Percentiles rank a stretch among this genome's conserved stretches.
Conservation (phyloP, 2,329 filamentous ascomycete species). For the Aphanoascus verrucosus region DNA sequence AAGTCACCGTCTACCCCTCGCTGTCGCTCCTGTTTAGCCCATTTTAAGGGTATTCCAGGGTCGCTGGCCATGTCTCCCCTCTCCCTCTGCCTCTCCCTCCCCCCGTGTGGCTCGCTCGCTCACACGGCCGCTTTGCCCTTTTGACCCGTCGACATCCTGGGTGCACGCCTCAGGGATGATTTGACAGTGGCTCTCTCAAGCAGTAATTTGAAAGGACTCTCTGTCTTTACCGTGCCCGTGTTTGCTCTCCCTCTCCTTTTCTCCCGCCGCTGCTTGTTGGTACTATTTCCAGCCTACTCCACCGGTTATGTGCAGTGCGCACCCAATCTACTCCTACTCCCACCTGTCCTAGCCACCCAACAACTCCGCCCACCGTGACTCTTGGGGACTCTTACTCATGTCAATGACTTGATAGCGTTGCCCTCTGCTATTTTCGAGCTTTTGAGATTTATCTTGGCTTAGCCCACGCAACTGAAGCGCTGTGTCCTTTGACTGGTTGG, state of each 20-base stretch:
- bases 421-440: background rate
- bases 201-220: conserved; percentile 1
- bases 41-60: conserved; percentile 7
- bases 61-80: background rate
- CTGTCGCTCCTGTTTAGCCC: background rate
- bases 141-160: background rate
- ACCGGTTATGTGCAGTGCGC: background rate
- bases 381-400: background rate
- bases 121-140: background rate
- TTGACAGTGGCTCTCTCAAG: background rate
- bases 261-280: background rate
- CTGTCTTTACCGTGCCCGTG: background rate
- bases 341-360: conserved; percentile 1
- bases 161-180: background rate
- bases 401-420: background rate
- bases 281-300: background rate
- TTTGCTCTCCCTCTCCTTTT: background rate
- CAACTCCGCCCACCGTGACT: conserved; percentile 4
- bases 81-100: no score
- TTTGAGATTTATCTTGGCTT: background rate
- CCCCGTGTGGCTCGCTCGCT: conserved; percentile 6
- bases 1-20: conserved; percentile 1
- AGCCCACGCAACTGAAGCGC: background rate
- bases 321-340: background rate
- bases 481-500: conserved; percentile 7